Percentiles rank a stretch among this genome's conserved stretches.
These are phyloP conservation scores for Termitomyces sp. DNA, from an alignment of 768 basidiomycete genomes.

Conservation along the genomic window DNA sequence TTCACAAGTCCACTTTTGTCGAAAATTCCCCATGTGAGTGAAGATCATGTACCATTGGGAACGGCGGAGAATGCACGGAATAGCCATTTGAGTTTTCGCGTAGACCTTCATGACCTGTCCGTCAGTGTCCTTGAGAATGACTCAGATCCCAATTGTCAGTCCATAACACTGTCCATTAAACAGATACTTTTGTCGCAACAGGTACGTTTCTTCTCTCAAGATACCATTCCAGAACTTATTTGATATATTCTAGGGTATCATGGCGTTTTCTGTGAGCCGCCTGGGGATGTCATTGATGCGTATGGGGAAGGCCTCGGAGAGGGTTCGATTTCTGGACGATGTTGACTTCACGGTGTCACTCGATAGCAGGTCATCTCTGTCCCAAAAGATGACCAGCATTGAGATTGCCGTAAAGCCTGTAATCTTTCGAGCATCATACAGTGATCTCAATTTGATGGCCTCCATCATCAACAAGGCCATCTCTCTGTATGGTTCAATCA, in stretches of 20 bases:
- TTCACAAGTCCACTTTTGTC: constrained; percentile 53
- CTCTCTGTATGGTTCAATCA: constrained; percentile 56
- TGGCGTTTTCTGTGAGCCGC: constrained; percentile 72
- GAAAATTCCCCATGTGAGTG: constrained; percentile 1
- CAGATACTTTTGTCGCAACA: constrained; percentile 89
- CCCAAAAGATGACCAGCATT: constrained; percentile 73
- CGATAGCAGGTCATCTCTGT: constrained; percentile 71
- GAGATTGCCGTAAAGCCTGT: constrained; percentile 80
- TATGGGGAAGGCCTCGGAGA: constrained; percentile 82
- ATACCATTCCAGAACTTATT: neutral
- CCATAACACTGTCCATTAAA: constrained; percentile 79
- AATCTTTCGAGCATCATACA: constrained; percentile 91
- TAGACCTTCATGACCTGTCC: constrained; percentile 88
- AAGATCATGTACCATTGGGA: neutral
- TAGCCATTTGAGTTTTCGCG: constrained; percentile 50
- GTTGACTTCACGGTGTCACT: constrained; percentile 83
- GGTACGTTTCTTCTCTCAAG: constrained; percentile 36
- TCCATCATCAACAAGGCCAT: constrained; percentile 83
- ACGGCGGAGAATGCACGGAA: neutral
- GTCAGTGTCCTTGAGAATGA: constrained; percentile 88
- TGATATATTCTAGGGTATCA: constrained; percentile 48
- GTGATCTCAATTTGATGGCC: constrained; percentile 87
- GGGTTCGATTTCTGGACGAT: constrained; percentile 90
- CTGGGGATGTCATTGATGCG: constrained; percentile 91
- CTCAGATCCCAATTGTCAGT: constrained; percentile 68